Evolutionary conservation across 805 yeast genomes (phyloP).

Genomic region (Saccharomyces eubayanus): DNA sequence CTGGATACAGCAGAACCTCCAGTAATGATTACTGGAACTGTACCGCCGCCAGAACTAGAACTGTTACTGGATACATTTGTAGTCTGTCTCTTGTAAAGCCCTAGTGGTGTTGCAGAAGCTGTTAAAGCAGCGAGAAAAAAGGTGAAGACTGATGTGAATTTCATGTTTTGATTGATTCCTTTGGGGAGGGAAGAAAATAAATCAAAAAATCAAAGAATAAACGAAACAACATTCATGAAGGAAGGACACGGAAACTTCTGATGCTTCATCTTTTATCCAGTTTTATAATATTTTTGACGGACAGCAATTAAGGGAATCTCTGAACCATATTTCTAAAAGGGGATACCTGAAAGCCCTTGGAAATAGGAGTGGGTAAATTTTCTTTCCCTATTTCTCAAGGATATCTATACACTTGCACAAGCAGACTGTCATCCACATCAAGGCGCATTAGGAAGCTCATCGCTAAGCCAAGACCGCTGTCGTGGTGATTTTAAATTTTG

Average conservation of each 20-base stretch:
- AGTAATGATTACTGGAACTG: slow-evolving; percentile 9
- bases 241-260: not conserved
- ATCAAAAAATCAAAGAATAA: not conserved
- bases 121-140: not conserved
- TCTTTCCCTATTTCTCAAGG: not conserved
- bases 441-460: not conserved
- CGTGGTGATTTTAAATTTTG: not conserved
- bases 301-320: not conserved
- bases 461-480: not conserved
- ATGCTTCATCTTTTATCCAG: not conserved
- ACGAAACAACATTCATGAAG: no score
- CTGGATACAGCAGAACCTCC: slow-evolving; percentile 1
- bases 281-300: not conserved
- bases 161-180: not conserved
- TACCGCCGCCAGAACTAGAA: slow-evolving; percentile 15
- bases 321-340: not conserved
- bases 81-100: slow-evolving; percentile 3
- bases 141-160: not conserved
- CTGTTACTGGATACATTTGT: no score
- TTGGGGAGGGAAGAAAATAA: not conserved
- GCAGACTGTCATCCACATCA: no score
- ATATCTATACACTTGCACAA: no score
- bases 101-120: not conserved
- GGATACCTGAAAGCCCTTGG: not conserved
- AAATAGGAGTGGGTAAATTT: not conserved